Percentiles rank a stretch among this genome's conserved stretches.
These are phyloP conservation scores for Leishmania aethiopica DNA, from an alignment of 208 protist genomes.

Conservation along the genomic window DNA sequence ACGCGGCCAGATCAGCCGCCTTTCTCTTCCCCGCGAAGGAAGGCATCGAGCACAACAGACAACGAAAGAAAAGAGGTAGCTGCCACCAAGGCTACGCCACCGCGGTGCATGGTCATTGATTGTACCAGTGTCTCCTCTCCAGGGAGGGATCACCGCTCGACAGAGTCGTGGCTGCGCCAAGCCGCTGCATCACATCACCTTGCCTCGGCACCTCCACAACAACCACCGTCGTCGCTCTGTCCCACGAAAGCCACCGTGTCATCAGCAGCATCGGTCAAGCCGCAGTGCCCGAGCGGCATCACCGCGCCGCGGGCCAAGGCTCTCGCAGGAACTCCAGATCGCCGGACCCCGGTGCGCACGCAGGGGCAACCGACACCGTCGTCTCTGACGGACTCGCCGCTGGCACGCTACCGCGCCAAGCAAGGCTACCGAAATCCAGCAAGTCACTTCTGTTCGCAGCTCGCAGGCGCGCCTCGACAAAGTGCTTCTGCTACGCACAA, in stretches of 20 bases:
- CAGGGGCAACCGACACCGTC: neutral
- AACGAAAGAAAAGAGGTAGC: neutral
- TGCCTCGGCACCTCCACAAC: neutral
- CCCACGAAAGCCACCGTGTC: neutral
- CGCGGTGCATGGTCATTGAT: neutral
- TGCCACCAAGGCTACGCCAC: neutral
- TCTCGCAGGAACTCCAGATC: neutral
- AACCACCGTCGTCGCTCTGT: neutral
- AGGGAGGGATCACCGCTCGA: neutral
- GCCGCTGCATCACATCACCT: neutral
- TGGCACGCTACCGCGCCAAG: conserved; percentile 16
- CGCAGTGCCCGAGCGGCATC: neutral
- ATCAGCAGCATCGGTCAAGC: neutral
- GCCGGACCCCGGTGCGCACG: neutral
- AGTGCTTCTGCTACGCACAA: neutral
- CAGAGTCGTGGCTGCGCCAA: neutral
- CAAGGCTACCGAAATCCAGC: conserved; percentile 13
- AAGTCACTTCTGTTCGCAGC: neutral
- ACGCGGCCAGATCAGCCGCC: neutral
- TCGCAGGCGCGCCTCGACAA: neutral
- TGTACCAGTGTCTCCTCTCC: neutral
- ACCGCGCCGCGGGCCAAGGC: neutral
- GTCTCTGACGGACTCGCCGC: conserved; percentile 8
- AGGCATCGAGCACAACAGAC: neutral
- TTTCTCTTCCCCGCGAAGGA: neutral